Percentiles rank a stretch among this genome's conserved stretches.
Evolutionary conservation across 2,329 filamentous ascomycete species (phyloP).

Genomic region (Pseudogymnoascus sp.): DNA sequence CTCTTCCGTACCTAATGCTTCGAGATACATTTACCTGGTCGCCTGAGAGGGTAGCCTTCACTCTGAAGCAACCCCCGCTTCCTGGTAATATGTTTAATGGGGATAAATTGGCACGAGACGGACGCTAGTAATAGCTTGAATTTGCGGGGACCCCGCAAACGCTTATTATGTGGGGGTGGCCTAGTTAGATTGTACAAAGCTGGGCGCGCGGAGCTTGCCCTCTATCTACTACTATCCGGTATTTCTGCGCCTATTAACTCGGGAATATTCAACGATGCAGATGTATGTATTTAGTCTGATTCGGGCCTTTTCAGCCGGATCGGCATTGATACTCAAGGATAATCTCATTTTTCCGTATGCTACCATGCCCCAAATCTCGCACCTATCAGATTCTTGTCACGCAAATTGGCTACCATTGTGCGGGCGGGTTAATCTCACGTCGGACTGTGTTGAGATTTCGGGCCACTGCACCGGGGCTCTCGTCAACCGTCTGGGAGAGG

Average conservation of each 20-base stretch:
- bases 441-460: neutral
- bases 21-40: neutral
- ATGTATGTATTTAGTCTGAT: neutral
- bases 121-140: neutral
- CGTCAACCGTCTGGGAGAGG: neutral
- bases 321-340: neutral
- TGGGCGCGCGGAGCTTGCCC: neutral
- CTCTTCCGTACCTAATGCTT: neutral
- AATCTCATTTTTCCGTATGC: neutral
- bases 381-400: neutral
- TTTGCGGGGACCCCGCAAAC: neutral
- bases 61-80: neutral
- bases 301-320: neutral
- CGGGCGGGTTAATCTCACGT: neutral
- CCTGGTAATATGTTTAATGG: neutral
- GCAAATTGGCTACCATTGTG: neutral
- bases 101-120: neutral
- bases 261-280: neutral
- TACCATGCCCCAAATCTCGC: neutral
- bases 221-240: neutral
- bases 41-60: neutral
- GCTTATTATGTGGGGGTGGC: neutral
- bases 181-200: neutral
- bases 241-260: neutral
- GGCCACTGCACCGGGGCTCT: neutral